Evolutionary conservation across 2,329 filamentous ascomycete genomes (phyloP), one percentile per base, ranked within the genome.

Genomic region (Periconia sp.): DNA sequence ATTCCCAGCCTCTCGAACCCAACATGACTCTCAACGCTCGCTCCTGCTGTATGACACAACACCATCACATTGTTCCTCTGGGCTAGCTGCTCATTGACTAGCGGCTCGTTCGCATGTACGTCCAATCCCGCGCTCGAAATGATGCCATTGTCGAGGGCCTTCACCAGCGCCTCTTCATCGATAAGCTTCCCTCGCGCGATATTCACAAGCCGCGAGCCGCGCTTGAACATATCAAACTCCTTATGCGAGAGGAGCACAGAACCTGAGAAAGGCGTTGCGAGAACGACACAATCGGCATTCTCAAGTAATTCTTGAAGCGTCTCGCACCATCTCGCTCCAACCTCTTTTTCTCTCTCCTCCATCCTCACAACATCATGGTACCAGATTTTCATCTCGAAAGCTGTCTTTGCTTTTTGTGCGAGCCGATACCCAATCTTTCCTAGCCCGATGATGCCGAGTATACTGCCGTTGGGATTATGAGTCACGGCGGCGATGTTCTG

Each of bases 21-120:
- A n/a, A 79, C 63, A 56, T 84, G 82, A 48, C 84, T 84, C 63
- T 86, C 83, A 11, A 86, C 74, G 24, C 83, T 86, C 3, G 83
- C 83, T 0, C 84, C 84, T 1, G 84, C 85, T 52, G 86, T 86
- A 61, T 87, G 85, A 38, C 82, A 81, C n/a, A 85, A 82, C 40
- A 87, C 61, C 70, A 84, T 76, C 0, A 81, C 80, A 48, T 76
- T 76, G 1, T 63, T 48, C 67, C 53, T 71, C 59, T 17, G 56
- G 43, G 68, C 71, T 43, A 86, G 61, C 17, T 74, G 68, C 21
- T 70, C 60, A 56, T 80, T 73, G 2, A 85, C 73, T 26, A 66
- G 45, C 4, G 85, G 84, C 63, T 88, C 85, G 50, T 77, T 56
- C 6, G 77, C 76, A 58, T 87, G 81, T 11, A 88, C 85, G 56